Conservation (phyloP, 768 basidiomycete species). For the Coprinopsis strossmayeri region DNA sequence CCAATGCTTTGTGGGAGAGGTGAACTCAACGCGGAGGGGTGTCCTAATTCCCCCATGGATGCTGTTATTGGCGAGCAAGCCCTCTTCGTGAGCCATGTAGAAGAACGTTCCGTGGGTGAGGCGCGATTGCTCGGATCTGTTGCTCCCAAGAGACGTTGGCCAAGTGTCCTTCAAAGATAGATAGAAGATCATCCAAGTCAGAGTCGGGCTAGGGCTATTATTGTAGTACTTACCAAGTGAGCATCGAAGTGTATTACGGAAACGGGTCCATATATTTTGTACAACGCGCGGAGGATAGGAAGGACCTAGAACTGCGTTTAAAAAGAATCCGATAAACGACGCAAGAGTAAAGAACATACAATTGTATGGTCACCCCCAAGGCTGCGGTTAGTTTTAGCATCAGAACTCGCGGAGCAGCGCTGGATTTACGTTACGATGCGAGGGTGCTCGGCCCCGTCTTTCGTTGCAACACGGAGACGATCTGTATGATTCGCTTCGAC, state of each 20-base stretch:
- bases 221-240: slow-evolving; percentile 42
- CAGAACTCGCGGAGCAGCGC: background rate
- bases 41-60: slow-evolving; percentile 86
- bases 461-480: slow-evolving; percentile 32
- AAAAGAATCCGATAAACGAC: slow-evolving; percentile 33
- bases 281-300: slow-evolving; percentile 74
- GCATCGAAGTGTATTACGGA: slow-evolving; percentile 83
- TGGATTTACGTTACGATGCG: slow-evolving; percentile 54
- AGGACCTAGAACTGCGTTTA: slow-evolving; percentile 60
- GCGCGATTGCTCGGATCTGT: slow-evolving; percentile 56
- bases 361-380: slow-evolving; percentile 89
- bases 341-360: slow-evolving; percentile 29
- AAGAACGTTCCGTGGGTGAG: slow-evolving; percentile 88
- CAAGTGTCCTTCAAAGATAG: slow-evolving; percentile 48
- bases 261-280: slow-evolving; percentile 75
- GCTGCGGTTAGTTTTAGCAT: no score
- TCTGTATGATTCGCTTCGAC: slow-evolving; percentile 32
- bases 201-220: slow-evolving; percentile 13
- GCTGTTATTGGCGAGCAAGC: slow-evolving; percentile 67
- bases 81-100: slow-evolving; percentile 70
- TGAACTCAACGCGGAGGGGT: slow-evolving; percentile 36
- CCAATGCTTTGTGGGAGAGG: background rate
- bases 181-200: no score
- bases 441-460: slow-evolving; percentile 63
- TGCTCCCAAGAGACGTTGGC: slow-evolving; percentile 37